A percentile compares a stretch with the other conserved stretches of the same genome.
phyloP scores from a whole-genome alignment of 2,329 filamentous ascomycete genomes.

The Aureobasidium musti region DNA sequence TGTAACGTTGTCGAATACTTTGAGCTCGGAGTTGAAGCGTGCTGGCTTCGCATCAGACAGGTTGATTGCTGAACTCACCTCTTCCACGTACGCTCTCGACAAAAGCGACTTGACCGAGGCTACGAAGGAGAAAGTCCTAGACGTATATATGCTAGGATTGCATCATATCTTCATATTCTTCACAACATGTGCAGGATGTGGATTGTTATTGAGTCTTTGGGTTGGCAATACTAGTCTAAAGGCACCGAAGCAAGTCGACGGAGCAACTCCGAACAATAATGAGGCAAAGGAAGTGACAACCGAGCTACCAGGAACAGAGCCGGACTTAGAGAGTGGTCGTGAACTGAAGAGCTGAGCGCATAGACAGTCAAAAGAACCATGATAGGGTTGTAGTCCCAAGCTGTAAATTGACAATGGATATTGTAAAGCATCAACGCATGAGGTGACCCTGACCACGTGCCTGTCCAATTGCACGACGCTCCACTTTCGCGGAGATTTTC shows the following conservation, averaged over 20 bases:
- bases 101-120: slow-evolving; percentile 1
- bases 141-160: neutral
- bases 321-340: neutral
- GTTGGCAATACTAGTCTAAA: neutral
- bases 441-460: neutral
- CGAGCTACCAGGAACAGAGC: neutral
- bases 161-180: neutral
- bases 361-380: neutral
- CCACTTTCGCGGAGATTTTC: neutral
- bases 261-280: neutral
- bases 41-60: slow-evolving; percentile 11
- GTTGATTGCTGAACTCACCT: slow-evolving; percentile 33
- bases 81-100: slow-evolving; percentile 30
- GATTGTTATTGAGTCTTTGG: neutral
- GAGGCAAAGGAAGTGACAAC: neutral
- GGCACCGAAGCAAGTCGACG: neutral
- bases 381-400: neutral
- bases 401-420: too few relatives aligned
- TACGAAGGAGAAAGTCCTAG: slow-evolving; percentile 29
- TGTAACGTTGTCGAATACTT: slow-evolving; percentile 40
- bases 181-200: neutral
- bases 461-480: neutral
- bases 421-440: too few relatives aligned
- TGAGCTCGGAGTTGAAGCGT: slow-evolving; percentile 27
- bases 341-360: neutral